Base-by-base conservation (phyloP, 495 filamentous ascomycete species). In the Thermothielavioides terrestris region DNA sequence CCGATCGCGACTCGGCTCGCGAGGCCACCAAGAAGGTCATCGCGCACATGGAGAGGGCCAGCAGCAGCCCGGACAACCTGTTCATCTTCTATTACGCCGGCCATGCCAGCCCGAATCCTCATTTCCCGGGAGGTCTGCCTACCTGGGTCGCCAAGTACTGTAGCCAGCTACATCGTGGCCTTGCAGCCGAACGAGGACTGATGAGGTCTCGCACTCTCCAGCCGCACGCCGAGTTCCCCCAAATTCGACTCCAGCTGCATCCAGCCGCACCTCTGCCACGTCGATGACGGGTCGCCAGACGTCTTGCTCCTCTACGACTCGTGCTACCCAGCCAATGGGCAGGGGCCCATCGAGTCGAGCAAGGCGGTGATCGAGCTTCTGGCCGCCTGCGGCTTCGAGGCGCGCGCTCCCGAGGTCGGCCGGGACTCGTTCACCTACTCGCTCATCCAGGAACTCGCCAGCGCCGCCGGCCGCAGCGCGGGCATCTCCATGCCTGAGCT, bases 61-160 rank as follows among this genome's bases (percentile, higher is more conserved):
- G 12, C 44, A 59, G 17, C n/a, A n/a, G n/a, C n/a, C n/a, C n/a
- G n/a, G 52, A 46, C 4, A 55, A 52, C 27, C 52, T 59, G 4
- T 22, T 64, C 11, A 57, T 64, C 9, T 36, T 64, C 11, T 64
- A 64, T 30, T 64, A 64, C 20, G 51, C n/a, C n/a, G 61, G 61
- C 1, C 61, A 64, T 42, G 55, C 55, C 18, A 35, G 47, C 0
- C 30, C 43, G 4, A 52, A 27, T 14, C 36, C 49, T 9, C 53
- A 57, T 5, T n/a, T n/a, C n/a, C 17, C 48, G 2, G 55, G 52
- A 4, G 56, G 56, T 4, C 41, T 38, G 7, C 46, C 55, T 8
- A 40, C 59, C 4, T 61, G 61, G 61, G 52, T 52, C 10, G 49
- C 56, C 36, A 60, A 46, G 42, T 54, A 31, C 23, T 27, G 6